Conservation (phyloP, 257 asterid genomes). For the Ilex aquifolium region DNA sequence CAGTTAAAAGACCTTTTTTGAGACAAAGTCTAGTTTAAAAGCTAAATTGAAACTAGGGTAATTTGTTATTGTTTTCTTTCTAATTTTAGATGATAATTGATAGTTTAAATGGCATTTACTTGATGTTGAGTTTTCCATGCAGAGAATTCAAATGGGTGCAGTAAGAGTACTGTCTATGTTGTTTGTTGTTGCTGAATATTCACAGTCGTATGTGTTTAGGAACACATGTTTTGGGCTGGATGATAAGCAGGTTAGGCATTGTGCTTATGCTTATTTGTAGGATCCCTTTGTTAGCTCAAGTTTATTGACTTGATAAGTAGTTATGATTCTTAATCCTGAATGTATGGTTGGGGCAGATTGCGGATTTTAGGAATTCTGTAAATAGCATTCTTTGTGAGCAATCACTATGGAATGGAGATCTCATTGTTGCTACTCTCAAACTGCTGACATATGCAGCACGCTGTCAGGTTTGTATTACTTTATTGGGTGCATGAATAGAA, state of each 20-base stretch:
- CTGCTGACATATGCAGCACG: no score
- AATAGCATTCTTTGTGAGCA: slow-evolving; percentile 55
- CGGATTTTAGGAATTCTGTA: slow-evolving; percentile 47
- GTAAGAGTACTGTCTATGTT: slow-evolving; percentile 62
- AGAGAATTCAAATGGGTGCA: slow-evolving; percentile 72
- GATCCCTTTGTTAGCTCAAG: slow-evolving; percentile 5
- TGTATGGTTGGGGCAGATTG: slow-evolving; percentile 44
- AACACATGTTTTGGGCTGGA: slow-evolving; percentile 71
- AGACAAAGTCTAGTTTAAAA: no score
- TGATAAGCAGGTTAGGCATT: slow-evolving; percentile 63
- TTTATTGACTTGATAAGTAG: not conserved
- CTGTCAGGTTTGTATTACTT: slow-evolving; percentile 18
- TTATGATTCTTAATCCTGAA: slow-evolving; percentile 18
- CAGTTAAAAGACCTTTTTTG: no score
- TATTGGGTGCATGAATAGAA: not conserved
- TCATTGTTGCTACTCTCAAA: no score
- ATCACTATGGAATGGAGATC: not conserved
- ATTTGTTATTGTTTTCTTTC: no score
- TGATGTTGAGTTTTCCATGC: slow-evolving; percentile 15
- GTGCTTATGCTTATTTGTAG: slow-evolving; percentile 7
- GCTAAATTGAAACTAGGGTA: no score
- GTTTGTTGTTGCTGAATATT: no score
- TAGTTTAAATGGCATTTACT: no score
- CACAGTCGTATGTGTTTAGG: slow-evolving; percentile 17
- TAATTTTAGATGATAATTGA: not conserved